phyloP scores from a whole-genome alignment of 352 stramenopile genomes.

The Aphanomyces cochlioides region DNA sequence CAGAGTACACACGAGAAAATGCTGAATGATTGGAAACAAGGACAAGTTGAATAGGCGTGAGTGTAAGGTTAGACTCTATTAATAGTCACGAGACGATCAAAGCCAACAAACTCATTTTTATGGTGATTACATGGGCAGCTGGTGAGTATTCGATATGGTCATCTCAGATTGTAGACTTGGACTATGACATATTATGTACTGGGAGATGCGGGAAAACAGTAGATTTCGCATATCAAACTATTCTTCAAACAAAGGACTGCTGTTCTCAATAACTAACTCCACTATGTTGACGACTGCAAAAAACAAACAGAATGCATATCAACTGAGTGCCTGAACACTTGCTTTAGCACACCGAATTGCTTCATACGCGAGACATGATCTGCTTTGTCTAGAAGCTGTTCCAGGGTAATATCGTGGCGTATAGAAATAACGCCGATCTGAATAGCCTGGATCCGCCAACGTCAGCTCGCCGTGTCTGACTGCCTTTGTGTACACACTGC shows the following conservation, averaged over 20 bases:
- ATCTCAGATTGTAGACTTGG: no score
- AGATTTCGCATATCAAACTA: no score
- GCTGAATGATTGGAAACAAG: no score
- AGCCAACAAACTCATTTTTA: no score
- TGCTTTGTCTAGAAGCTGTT: background rate
- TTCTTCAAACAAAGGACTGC: background rate
- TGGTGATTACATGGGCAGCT: no score
- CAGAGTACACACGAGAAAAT: no score
- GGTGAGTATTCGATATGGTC: no score
- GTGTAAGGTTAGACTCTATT: no score
- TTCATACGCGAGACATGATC: background rate
- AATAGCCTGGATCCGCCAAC: background rate
- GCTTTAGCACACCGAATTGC: background rate
- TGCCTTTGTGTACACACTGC: background rate
- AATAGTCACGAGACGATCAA: no score
- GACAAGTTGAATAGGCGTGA: no score
- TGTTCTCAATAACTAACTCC: background rate
- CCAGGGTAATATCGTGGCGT: background rate
- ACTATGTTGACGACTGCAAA: background rate
- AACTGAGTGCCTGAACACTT: background rate
- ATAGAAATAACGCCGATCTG: background rate
- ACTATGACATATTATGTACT: no score
- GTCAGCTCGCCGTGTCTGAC: background rate
- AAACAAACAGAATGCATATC: conserved; percentile 2
- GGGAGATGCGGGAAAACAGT: no score